A percentile compares a stretch with the other conserved stretches of the same genome.
These are phyloP conservation scores for Collybia mongolica DNA, from an alignment of 768 basidiomycete species.

Conservation along the genomic window DNA sequence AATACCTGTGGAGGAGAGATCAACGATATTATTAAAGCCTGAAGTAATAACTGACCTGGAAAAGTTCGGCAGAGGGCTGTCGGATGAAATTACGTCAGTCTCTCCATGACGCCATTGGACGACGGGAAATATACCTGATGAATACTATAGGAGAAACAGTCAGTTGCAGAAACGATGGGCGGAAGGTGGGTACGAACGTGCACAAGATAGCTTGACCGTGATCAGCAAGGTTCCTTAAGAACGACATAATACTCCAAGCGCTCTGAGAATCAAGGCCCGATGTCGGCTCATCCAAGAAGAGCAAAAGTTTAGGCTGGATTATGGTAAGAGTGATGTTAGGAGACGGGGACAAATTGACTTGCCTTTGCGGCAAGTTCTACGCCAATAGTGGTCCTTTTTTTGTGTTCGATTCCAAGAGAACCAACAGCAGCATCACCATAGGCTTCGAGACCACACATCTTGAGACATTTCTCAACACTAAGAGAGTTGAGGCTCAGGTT, in stretches of 20 bases:
- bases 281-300: slow-evolving; percentile 91
- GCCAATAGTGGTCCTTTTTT: slow-evolving; percentile 58
- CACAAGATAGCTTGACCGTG: slow-evolving; percentile 89
- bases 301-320: slow-evolving; percentile 66
- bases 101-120: background rate
- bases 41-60: slow-evolving; percentile 42
- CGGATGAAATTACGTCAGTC: slow-evolving; percentile 26
- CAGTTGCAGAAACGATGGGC: background rate
- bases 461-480: slow-evolving; percentile 48
- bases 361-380: slow-evolving; percentile 53
- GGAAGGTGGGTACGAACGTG: slow-evolving; percentile 48
- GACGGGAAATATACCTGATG: slow-evolving; percentile 31
- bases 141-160: slow-evolving; percentile 27
- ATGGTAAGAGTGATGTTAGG: background rate
- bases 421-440: slow-evolving; percentile 65
- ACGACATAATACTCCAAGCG: slow-evolving; percentile 79
- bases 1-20: slow-evolving; percentile 43
- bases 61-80: slow-evolving; percentile 82
- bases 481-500: background rate
- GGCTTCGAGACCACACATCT: slow-evolving; percentile 63
- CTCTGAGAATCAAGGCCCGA: slow-evolving; percentile 86
- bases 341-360: background rate
- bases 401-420: slow-evolving; percentile 46
- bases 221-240: slow-evolving; percentile 74
- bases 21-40: background rate